These are phyloP conservation scores for Umbelopsis ramanniana DNA, from an alignment of 192 early-diverging fungal genomes.

Conservation along the genomic window DNA sequence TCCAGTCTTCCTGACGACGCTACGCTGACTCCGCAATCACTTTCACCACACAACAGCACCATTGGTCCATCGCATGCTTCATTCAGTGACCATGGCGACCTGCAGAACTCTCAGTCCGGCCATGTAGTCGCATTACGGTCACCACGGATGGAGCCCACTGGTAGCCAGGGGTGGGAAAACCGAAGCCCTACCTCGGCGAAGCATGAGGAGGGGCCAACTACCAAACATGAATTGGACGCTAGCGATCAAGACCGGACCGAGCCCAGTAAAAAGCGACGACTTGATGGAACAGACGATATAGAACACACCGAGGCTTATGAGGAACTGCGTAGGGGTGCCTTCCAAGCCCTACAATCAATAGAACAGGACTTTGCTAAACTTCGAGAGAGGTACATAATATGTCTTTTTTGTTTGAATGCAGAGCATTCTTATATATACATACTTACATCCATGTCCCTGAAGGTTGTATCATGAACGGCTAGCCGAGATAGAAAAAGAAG, in stretches of 20 bases:
- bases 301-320: background rate
- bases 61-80: background rate
- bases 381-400: slow-evolving; percentile 11
- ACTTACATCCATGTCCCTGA: no score
- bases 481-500: slow-evolving; percentile 16
- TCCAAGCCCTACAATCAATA: background rate
- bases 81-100: background rate
- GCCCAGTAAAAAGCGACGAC: background rate
- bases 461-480: slow-evolving; percentile 12
- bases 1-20: background rate
- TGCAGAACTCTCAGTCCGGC: background rate
- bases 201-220: background rate
- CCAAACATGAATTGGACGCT: background rate
- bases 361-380: slow-evolving; percentile 19
- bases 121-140: background rate
- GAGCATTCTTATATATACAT: no score
- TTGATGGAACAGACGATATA: background rate
- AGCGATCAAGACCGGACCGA: background rate
- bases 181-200: background rate
- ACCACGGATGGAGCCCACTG: background rate
- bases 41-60: slow-evolving; percentile 7
- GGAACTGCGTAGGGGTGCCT: background rate
- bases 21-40: slow-evolving; percentile 7
- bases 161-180: background rate
- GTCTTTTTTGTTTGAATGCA: no score